Base-by-base conservation (phyloP, 345 rosid species). In the Eucalyptus tenuipes region DNA sequence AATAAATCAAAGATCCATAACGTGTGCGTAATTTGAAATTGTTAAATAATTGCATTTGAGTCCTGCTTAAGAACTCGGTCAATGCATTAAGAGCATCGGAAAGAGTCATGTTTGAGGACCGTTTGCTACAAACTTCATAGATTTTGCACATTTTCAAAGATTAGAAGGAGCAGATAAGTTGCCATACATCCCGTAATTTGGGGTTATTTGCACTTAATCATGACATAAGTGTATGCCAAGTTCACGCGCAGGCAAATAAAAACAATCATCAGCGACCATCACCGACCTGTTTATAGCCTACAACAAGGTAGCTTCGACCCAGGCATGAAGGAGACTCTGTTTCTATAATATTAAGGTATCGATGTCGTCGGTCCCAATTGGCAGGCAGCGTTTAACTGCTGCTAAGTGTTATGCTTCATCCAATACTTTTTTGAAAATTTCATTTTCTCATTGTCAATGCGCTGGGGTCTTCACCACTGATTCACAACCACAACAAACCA, bases 371-470 rank as follows among this genome's bases (percentile, higher is more conserved):
- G 61, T 55, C 29, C 61, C 61, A 55, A 24, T 55, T 55, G 27
- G 3, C 61, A 55, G 61, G 61, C 61, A 55, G 61, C 29, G 61
- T 55, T 55, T 55, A 0, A 0, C 13, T 24, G 29, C 61, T 55
- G 61, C 61, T 55, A 55, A 4, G 11, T 55, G 29, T 55, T 55
- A 4, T 8, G 12, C 59, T 55, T 55, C 61, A 10, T 55, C 61
- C 61, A 55, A 55, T 55, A 55, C 13, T 55, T 24, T 1, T 55
- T 24, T 1, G 27, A 8, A 0, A 55, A 55, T 1, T 55, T 55
- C 61, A 55, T 4, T 9, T 55, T 55, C 61, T 55, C 61, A 24
- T 55, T 8, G 61, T 55, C 61, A 55, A 55, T 6, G 29, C 13
- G 6, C 29, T 55, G 27, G 61, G 0, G 61, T 55, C 27, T 55